Percentiles rank a stretch among this genome's conserved stretches.
phyloP scores from a whole-genome alignment of 805 yeast genomes.

The Saccharomycopsis malanga region DNA sequence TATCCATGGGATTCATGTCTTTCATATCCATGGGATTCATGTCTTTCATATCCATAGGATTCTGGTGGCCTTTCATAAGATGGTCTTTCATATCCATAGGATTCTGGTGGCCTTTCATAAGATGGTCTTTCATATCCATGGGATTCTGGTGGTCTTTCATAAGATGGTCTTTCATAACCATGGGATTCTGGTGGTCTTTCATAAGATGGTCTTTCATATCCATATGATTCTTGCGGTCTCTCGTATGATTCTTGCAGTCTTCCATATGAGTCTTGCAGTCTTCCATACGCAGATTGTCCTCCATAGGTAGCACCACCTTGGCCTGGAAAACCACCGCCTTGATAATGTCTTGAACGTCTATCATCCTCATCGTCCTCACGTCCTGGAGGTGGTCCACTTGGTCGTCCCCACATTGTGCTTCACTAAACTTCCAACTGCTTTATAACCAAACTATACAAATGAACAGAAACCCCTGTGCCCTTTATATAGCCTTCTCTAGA shows the following conservation, averaged over 20 bases:
- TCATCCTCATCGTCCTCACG: background rate
- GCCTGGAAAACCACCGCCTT: conserved; percentile 9
- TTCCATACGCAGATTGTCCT: conserved; percentile 3
- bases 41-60: background rate
- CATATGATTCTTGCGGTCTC: background rate
- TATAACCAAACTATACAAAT: too few species aligned
- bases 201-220: background rate
- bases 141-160: background rate
- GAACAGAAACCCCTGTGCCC: too few species aligned
- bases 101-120: background rate
- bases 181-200: background rate
- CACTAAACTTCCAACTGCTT: too few species aligned
- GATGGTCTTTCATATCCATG: background rate
- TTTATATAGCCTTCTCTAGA: too few species aligned
- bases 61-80: background rate
- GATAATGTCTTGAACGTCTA: conserved; percentile 1
- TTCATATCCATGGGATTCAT: background rate
- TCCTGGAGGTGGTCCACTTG: conserved; percentile 18
- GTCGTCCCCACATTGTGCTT: conserved; percentile 19
- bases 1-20: too few species aligned
- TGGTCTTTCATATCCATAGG: background rate
- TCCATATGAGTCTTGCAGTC: background rate
- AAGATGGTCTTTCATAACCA: background rate
- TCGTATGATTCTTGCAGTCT: background rate
- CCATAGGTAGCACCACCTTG: conserved; percentile 11